Base-by-base conservation (phyloP, 2,329 filamentous ascomycete species). In the Colletotrichum eleusines region DNA sequence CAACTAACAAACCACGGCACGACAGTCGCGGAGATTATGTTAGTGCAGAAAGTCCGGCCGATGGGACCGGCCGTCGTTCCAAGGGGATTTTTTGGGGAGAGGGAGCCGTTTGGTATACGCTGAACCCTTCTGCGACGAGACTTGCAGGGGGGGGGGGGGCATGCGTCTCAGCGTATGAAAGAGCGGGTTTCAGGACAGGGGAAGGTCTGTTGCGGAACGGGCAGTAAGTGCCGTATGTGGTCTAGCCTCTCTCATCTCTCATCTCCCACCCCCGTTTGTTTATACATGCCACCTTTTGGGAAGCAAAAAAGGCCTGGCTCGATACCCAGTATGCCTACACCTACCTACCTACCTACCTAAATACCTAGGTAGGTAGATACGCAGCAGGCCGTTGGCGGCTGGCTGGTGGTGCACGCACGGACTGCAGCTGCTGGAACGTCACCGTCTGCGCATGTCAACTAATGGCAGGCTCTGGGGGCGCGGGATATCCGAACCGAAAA, bases 181-280 rank as follows among this genome's bases (percentile, higher is more conserved):
- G 71, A 73, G 63, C 71, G 71, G 71, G 71, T 73, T 73, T 73
- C 71, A 73, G 69, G 55, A 60, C 71, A 72, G 48, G 71, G 69
- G 38, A 57, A 60, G 59, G 48, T 54, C 66, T 50, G 53, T 16
- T 54, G 68, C 61, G 44, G 18, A 48, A 61, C 38, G 35, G 66
- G 4, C 51, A 55, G 31, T 40, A 35, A 31, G 38, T 53, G 18
- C 4, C 16, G 23, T 42, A n/a, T 50, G 26, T 54, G 63, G 62
- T 33, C 51, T 58, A 65, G 53, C 57, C 63, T 44, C 35, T 44
- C 42, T 44, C 16, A 42, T 18, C 31, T 33, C 23, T 59, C 28
- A 46, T 20, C 5, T 23, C 57, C 3, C 31, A 14, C 28, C 38
- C 31, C 20, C 28, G 26, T 48, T 48, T 16, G 12, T 9, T n/a